Base-by-base conservation (phyloP, 2,329 filamentous ascomycete species). In the Xylariaceae sp. region DNA sequence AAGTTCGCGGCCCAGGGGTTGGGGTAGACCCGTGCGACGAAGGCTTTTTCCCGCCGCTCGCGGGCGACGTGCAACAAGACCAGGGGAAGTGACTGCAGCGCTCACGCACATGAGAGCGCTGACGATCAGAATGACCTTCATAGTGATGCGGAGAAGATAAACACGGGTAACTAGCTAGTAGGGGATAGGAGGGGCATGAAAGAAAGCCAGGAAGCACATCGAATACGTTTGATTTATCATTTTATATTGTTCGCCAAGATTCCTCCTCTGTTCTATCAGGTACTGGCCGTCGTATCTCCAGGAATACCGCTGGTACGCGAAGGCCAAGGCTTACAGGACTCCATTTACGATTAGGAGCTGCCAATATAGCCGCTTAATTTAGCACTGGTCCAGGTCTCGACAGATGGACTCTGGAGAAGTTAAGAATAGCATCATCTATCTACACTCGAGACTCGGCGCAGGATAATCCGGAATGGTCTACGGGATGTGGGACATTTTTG, bases 71-170 rank as follows among this genome's bases (percentile, higher is more conserved):
- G 69, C 63, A 31, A 73, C 69, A 17, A 72, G 75, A 24, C 78
- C 74, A 36, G 80, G 81, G 16, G 77, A 76, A 34, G 78, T 77
- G 31, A 79, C 46, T 40, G 73, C 75, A 51, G 73, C 67, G 56
- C 73, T 73, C 43, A 76, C 75, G 56, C 78, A 73, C 31, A 79
- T 57, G 41, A 74, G 65, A 57, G 72, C 65, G 56, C 70, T 65
- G 31, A 74, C 57, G 46, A 72, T 56, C 33, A 74, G 58, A 47
- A 75, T 66, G 72, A 79, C 72, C 75, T 80, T 83, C 82, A 85
- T 85, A 29, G 29, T 28, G 33, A 62, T 77, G 70, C 41, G 41
- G 8, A 29, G n/a, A 29, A 23, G 24, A 50, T 12, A 12, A n/a
- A 19, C 11, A 12, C 28, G 5, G 26, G 41, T 9, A 14, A 9